These are phyloP conservation scores for Lathyrus aphaca DNA, from an alignment of 306 rosid genomes.

Conservation along the genomic window DNA sequence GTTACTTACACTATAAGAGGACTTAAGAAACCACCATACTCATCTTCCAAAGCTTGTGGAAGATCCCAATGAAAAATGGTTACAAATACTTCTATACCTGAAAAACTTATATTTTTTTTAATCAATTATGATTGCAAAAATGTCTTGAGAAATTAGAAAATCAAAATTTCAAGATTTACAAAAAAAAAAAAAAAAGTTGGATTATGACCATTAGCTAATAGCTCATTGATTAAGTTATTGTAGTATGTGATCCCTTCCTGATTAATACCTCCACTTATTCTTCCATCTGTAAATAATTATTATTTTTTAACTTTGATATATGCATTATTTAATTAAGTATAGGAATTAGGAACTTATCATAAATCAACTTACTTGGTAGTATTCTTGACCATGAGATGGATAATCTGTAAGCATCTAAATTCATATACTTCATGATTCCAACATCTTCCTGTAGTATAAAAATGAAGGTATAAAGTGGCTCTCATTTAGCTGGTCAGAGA, in stretches of 20 bases:
- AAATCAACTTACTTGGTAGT: conserved; percentile 56
- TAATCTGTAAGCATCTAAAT: conserved; percentile 63
- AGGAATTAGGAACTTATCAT: background rate
- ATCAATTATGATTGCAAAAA: background rate
- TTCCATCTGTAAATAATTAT: conserved; percentile 45
- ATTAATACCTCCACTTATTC: conserved; percentile 61
- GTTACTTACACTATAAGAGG: conserved; percentile 53
- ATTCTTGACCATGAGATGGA: conserved; percentile 78
- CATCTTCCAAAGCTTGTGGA: conserved; percentile 67
- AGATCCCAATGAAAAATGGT: conserved; percentile 79
- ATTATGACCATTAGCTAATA: conserved; percentile 55
- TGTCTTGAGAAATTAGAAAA: background rate
- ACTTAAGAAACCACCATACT: conserved; percentile 66
- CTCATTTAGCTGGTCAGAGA: too few species aligned
- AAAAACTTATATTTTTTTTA: background rate
- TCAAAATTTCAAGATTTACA: conserved; percentile 7
- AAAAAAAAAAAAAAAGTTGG: background rate
- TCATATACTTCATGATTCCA: conserved; percentile 56
- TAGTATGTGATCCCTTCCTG: conserved; percentile 57
- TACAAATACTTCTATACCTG: conserved; percentile 47
- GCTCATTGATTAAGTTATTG: conserved; percentile 60
- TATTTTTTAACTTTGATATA: background rate
- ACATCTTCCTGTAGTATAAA: conserved; percentile 59
- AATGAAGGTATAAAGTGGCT: background rate
- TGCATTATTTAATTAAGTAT: background rate